Conservation (phyloP, 768 basidiomycete species). For the Leccinum disarticulatum region DNA sequence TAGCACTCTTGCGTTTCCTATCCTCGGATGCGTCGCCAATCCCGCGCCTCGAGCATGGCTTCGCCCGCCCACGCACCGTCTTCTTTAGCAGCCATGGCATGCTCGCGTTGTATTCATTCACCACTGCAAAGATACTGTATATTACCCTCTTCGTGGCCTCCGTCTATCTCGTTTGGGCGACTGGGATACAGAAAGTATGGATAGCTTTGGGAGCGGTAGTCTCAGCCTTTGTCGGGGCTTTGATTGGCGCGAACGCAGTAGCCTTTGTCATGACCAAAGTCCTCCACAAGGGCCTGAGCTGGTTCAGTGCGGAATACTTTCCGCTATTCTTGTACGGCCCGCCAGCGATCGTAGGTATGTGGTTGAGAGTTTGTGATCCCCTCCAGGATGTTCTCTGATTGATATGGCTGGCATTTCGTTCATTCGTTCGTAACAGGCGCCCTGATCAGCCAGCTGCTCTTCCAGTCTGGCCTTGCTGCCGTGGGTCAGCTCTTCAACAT, state of each 20-base stretch:
- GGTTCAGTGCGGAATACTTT: slow-evolving; percentile 75
- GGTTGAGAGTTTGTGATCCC: background rate
- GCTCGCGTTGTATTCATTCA: slow-evolving; percentile 75
- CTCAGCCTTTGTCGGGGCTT: slow-evolving; percentile 52
- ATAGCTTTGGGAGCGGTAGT: slow-evolving; percentile 49
- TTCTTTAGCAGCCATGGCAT: slow-evolving; percentile 73
- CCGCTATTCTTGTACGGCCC: slow-evolving; percentile 73
- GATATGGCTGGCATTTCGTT: background rate
- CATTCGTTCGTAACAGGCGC: slow-evolving; percentile 45
- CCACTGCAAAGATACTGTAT: slow-evolving; percentile 67
- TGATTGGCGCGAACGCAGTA: slow-evolving; percentile 65
- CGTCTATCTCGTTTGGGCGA: slow-evolving; percentile 41
- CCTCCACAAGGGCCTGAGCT: slow-evolving; percentile 73
- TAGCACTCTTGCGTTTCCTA: slow-evolving; percentile 75
- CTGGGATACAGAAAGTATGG: slow-evolving; percentile 31
- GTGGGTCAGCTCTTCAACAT: slow-evolving; percentile 63
- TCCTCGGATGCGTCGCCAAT: slow-evolving; percentile 69
- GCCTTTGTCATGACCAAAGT: slow-evolving; percentile 67
- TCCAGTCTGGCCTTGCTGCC: slow-evolving; percentile 56
- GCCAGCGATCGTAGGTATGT: slow-evolving; percentile 67
- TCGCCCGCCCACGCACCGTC: slow-evolving; percentile 59
- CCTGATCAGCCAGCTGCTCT: slow-evolving; percentile 62
- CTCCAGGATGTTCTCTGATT: background rate
- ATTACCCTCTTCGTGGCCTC: slow-evolving; percentile 47
- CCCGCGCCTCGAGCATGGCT: slow-evolving; percentile 56